A percentile compares a stretch with the other conserved stretches of the same genome.
These are phyloP conservation scores for Melocanna baccifera DNA, from an alignment of 176 grass and related monocot genomes.

Conservation along the genomic window DNA sequence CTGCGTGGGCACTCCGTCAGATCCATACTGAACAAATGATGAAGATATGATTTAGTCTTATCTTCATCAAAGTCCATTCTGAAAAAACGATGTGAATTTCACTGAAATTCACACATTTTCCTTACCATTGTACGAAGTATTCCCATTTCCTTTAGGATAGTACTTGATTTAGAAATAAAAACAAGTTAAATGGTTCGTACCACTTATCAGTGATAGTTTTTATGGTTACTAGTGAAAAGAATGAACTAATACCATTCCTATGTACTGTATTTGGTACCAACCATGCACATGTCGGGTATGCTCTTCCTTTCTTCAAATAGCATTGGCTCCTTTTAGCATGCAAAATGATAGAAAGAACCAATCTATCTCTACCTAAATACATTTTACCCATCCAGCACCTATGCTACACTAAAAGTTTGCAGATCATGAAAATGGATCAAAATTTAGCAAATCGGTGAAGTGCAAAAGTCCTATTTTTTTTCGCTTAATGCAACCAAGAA, in stretches of 20 bases:
- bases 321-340: background rate
- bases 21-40: background rate
- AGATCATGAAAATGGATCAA: background rate
- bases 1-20: background rate
- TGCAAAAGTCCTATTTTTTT: background rate
- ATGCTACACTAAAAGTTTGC: background rate
- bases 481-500: background rate
- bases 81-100: background rate
- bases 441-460: background rate
- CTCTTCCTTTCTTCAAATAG: background rate
- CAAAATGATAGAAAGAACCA: background rate
- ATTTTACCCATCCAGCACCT: background rate
- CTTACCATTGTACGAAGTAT: background rate
- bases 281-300: constrained; percentile 5
- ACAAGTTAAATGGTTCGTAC: background rate
- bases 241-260: background rate
- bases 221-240: constrained; percentile 9
- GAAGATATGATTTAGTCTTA: too few relatives aligned
- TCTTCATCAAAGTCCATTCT: background rate
- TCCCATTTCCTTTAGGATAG: background rate
- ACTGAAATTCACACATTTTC: background rate
- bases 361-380: background rate
- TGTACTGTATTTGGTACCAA: background rate
- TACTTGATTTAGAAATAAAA: background rate
- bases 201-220: background rate